phyloP scores from a whole-genome alignment of 2,329 filamentous ascomycete species.

The Arthrobotrys megalospora region DNA sequence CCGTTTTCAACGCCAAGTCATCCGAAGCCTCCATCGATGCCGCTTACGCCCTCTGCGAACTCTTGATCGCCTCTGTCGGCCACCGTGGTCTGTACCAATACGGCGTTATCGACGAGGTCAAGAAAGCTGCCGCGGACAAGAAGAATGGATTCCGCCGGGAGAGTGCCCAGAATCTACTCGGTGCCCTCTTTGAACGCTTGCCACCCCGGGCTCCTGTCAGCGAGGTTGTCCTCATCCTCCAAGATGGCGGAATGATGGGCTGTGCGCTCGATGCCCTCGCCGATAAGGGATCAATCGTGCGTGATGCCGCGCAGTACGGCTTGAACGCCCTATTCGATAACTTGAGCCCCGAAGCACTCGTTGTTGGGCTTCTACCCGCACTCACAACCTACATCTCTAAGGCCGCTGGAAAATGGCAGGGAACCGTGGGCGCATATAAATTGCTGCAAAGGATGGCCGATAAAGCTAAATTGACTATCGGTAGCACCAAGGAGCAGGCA shows the following conservation, averaged over 20 bases:
- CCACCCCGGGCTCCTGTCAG: conserved; percentile 65
- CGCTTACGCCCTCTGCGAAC: conserved; percentile 75
- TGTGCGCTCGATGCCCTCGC: conserved; percentile 81
- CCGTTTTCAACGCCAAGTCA: conserved; percentile 71
- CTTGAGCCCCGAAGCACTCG: conserved; percentile 84
- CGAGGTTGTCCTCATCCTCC: conserved; percentile 62
- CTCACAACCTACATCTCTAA: conserved; percentile 83
- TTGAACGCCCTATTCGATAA: conserved; percentile 88
- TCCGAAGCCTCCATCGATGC: conserved; percentile 75
- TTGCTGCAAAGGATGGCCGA: conserved; percentile 93
- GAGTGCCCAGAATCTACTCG: conserved; percentile 90
- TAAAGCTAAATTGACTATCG: conserved; percentile 73
- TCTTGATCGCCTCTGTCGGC: conserved; percentile 71
- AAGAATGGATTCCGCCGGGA: conserved; percentile 89
- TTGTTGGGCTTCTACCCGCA: conserved; percentile 84
- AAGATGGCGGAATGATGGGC: conserved; percentile 78
- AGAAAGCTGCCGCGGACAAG: conserved; percentile 83
- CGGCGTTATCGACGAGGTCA: conserved; percentile 71
- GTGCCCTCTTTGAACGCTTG: conserved; percentile 87
- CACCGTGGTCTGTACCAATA: conserved; percentile 70
- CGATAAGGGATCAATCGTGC: conserved; percentile 90
- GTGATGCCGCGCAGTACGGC: conserved; percentile 93
- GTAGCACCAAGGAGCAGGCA: conserved; percentile 50
- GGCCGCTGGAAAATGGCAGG: conserved; percentile 96
- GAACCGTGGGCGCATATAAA: conserved; percentile 86